Percentiles rank a stretch among this genome's conserved stretches.
Conservation (phyloP, 805 yeast genomes). For the Hemisphaericaspora nanyangensis region DNA sequence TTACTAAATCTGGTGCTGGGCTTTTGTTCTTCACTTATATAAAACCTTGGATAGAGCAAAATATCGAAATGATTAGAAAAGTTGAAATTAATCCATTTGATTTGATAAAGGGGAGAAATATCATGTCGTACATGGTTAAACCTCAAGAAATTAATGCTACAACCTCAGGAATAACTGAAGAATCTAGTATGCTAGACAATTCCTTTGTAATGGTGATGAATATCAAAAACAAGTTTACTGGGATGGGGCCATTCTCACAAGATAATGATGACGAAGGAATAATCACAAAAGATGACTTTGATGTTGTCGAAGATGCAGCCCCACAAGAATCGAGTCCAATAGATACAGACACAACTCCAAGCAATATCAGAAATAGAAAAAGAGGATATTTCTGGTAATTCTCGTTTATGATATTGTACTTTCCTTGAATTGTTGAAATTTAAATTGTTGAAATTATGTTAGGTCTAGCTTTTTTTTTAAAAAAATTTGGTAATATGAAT, state of each 20-base stretch:
- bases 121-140: not conserved
- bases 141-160: not conserved
- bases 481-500: too few species aligned
- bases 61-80: slow-evolving; percentile 5
- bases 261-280: not conserved
- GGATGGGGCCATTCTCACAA: not conserved
- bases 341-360: not conserved
- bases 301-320: slow-evolving; percentile 35
- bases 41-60: slow-evolving; percentile 19
- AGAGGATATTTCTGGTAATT: slow-evolving; percentile 7
- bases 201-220: slow-evolving; percentile 12
- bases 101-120: slow-evolving; percentile 4
- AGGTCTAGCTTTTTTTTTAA: too few species aligned
- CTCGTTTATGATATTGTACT: too few species aligned
- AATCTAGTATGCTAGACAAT: slow-evolving; percentile 2
- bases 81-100: slow-evolving; percentile 4
- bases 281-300: slow-evolving; percentile 35
- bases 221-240: slow-evolving; percentile 7
- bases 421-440: not conserved
- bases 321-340: slow-evolving; percentile 1
- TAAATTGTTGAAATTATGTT: too few species aligned
- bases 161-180: not conserved
- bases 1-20: slow-evolving; percentile 31
- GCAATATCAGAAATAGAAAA: not conserved
- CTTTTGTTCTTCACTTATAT: slow-evolving; percentile 25